phyloP scores from a whole-genome alignment of 169 alveolate genomes.

The Plasmodium relictum region DNA sequence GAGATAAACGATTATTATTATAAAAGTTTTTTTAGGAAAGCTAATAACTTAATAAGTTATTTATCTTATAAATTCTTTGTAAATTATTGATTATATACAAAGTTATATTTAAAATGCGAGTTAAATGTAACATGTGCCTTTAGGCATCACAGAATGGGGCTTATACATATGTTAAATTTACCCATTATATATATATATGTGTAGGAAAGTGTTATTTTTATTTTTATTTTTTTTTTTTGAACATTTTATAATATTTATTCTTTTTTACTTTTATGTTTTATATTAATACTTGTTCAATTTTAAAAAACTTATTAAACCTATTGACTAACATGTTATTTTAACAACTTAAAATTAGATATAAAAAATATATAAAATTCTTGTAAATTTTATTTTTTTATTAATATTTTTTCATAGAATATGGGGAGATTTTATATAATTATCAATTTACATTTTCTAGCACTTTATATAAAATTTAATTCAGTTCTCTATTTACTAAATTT shows the following conservation, averaged over 20 bases:
- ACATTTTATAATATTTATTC: too few species aligned
- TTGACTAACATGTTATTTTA: too few species aligned
- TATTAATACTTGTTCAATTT: too few species aligned
- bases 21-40: slow-evolving; percentile 46
- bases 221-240: not conserved
- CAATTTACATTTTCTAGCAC: too few species aligned
- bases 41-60: slow-evolving; percentile 74
- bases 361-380: too few species aligned
- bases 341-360: too few species aligned
- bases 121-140: slow-evolving; percentile 67
- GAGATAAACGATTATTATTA: slow-evolving; percentile 35
- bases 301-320: too few species aligned
- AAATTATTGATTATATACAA: not conserved
- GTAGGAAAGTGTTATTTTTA: not conserved
- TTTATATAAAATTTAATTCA: too few species aligned
- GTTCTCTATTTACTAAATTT: too few species aligned
- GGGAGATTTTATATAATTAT: too few species aligned
- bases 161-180: slow-evolving; percentile 73
- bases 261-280: not conserved
- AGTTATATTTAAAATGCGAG: slow-evolving; percentile 62
- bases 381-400: too few species aligned
- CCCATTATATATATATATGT: slow-evolving; percentile 2
- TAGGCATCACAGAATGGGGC: slow-evolving; percentile 77
- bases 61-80: slow-evolving; percentile 44
- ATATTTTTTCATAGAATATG: not conserved